Evolutionary conservation across 495 filamentous ascomycete species (phyloP).

Genomic region (Bacidia gigantensis): DNA sequence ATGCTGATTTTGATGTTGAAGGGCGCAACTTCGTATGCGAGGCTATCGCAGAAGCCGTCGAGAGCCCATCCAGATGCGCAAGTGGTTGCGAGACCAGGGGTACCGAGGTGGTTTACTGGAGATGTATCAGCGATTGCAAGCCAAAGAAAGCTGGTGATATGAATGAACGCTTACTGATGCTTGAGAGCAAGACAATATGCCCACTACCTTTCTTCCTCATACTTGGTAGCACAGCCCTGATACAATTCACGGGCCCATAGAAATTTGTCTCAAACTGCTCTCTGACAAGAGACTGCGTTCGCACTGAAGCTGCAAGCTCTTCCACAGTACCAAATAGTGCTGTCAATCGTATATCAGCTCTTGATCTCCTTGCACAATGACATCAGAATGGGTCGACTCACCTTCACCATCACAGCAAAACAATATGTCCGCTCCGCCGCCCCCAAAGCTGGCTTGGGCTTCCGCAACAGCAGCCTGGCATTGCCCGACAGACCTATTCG

Average conservation of each 20-base stretch:
- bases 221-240: slow-evolving; percentile 73
- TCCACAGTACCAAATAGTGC: slow-evolving; percentile 85
- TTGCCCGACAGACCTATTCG: slow-evolving; percentile 16
- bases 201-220: slow-evolving; percentile 67
- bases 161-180: slow-evolving; percentile 45
- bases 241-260: slow-evolving; percentile 86
- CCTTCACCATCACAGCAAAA: slow-evolving; percentile 79
- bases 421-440: slow-evolving; percentile 74
- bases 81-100: slow-evolving; percentile 80
- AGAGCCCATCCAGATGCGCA: slow-evolving; percentile 89
- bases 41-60: slow-evolving; percentile 86
- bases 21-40: slow-evolving; percentile 92
- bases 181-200: slow-evolving; percentile 81
- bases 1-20: slow-evolving; percentile 96
- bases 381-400: slow-evolving; percentile 19
- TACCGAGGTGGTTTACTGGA: slow-evolving; percentile 72
- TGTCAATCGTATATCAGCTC: slow-evolving; percentile 18
- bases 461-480: slow-evolving; percentile 80
- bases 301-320: slow-evolving; percentile 61
- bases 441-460: slow-evolving; percentile 67
- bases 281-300: slow-evolving; percentile 63
- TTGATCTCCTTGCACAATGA: not conserved
- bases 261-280: slow-evolving; percentile 96
- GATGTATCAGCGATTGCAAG: not conserved
- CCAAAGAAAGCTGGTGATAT: not conserved